A percentile compares a stretch with the other conserved stretches of the same genome.
Evolutionary conservation across 2,329 filamentous ascomycete genomes (phyloP).

Genomic region (Phoma sp.): DNA sequence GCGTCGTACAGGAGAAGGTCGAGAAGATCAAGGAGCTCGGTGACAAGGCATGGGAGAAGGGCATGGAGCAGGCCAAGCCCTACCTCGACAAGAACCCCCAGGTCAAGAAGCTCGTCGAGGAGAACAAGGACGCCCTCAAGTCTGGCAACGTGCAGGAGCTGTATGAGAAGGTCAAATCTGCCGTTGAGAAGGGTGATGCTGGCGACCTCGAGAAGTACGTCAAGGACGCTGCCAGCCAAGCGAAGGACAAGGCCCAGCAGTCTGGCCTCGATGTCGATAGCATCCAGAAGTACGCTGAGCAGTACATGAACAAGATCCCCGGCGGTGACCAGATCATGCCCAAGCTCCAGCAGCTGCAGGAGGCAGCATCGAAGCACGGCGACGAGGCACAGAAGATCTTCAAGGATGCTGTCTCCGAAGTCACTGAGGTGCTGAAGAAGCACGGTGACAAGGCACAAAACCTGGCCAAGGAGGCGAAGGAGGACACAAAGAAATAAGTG

Average conservation of each 20-base stretch:
- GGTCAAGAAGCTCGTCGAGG: constrained; percentile 74
- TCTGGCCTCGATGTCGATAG: constrained; percentile 54
- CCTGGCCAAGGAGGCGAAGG: constrained; percentile 44
- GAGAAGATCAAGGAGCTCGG: constrained; percentile 72
- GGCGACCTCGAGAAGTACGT: constrained; percentile 68
- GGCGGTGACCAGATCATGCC: constrained; percentile 69
- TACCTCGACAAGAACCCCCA: constrained; percentile 79
- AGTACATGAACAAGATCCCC: constrained; percentile 72
- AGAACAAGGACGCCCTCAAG: constrained; percentile 73
- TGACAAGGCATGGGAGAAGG: constrained; percentile 76
- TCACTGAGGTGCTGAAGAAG: constrained; percentile 45
- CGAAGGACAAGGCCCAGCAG: constrained; percentile 68
- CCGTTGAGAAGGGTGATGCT: constrained; percentile 67
- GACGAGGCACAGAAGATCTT: constrained; percentile 74
- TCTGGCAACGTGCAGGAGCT: constrained; percentile 70
- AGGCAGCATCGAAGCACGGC: constrained; percentile 72
- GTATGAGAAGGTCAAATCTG: constrained; percentile 67
- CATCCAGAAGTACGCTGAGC: constrained; percentile 53
- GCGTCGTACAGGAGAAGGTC: constrained; percentile 73
- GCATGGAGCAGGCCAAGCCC: constrained; percentile 73
- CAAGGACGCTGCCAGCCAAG: constrained; percentile 64
- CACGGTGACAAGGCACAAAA: constrained; percentile 42
- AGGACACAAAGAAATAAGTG: constrained; percentile 45
- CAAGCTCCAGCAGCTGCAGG: constrained; percentile 70
- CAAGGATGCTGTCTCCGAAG: constrained; percentile 62